These are phyloP conservation scores for Pestalotiopsis sp. DNA, from an alignment of 2,329 filamentous ascomycete species.

Conservation along the genomic window DNA sequence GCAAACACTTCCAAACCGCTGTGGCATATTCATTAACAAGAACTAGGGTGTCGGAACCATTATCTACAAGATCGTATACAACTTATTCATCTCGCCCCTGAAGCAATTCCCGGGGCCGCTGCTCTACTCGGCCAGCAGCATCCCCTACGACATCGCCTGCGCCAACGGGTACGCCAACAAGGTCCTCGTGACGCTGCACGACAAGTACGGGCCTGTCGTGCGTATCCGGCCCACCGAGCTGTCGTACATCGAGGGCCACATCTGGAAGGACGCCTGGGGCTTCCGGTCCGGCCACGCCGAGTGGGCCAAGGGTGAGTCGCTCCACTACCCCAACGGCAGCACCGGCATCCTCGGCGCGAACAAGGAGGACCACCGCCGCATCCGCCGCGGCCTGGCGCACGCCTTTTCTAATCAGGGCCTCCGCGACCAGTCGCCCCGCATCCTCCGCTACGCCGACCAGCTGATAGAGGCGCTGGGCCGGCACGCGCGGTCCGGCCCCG, in stretches of 20 bases:
- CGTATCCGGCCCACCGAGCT: constrained; percentile 8
- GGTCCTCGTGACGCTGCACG: not conserved
- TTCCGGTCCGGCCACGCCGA: constrained; percentile 2
- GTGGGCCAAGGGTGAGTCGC: constrained; percentile 3
- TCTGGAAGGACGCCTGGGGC: constrained; percentile 17
- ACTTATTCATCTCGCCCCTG: constrained; percentile 12
- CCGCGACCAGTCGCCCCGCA: constrained; percentile 12
- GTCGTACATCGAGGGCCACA: constrained; percentile 6
- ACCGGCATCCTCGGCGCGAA: not conserved
- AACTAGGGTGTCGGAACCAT: not conserved
- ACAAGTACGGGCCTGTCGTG: constrained; percentile 10
- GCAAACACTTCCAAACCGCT: not conserved
- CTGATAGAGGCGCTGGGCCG: constrained; percentile 12
- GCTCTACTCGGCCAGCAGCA: constrained; percentile 9
- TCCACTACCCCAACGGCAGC: not conserved
- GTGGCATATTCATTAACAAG: not conserved
- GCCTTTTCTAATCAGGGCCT: constrained; percentile 20
- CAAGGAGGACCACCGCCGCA: constrained; percentile 15
- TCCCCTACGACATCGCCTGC: constrained; percentile 10
- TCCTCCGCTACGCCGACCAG: not conserved
- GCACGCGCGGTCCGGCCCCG: constrained; percentile 1
- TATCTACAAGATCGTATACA: constrained; percentile 12
- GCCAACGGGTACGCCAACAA: not conserved
- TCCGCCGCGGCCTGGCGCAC: constrained; percentile 16
- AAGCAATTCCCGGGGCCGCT: constrained; percentile 12